Conservation (phyloP, 2,329 filamentous ascomycete genomes). For the Venturia pyrina region DNA sequence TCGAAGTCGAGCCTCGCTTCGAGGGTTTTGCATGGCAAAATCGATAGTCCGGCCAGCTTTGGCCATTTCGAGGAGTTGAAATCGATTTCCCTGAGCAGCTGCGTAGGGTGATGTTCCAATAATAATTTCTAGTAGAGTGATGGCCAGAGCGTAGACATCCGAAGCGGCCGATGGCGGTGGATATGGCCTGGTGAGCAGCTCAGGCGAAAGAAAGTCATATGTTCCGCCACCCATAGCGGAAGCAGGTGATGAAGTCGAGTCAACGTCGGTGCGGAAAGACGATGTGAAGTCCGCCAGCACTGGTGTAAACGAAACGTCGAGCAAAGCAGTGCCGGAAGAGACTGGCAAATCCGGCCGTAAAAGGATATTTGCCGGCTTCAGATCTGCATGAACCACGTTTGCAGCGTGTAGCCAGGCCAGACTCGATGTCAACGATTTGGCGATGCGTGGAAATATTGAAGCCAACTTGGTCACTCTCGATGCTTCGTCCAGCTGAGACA, state of each 20-base stretch:
- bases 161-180: slow-evolving; percentile 24
- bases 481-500: slow-evolving; percentile 21
- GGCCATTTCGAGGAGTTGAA: slow-evolving; percentile 33
- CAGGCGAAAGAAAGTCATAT: slow-evolving; percentile 36
- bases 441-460: slow-evolving; percentile 29
- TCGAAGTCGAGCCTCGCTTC: background rate
- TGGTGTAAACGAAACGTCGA: slow-evolving; percentile 15
- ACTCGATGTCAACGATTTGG: slow-evolving; percentile 28
- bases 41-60: slow-evolving; percentile 32
- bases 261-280: slow-evolving; percentile 18
- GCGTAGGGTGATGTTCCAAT: slow-evolving; percentile 33
- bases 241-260: slow-evolving; percentile 15
- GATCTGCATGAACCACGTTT: slow-evolving; percentile 34
- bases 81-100: slow-evolving; percentile 29
- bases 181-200: slow-evolving; percentile 20
- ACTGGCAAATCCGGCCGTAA: slow-evolving; percentile 17
- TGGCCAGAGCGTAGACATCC: slow-evolving; percentile 36
- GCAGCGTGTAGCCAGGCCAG: slow-evolving; percentile 32
- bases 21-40: slow-evolving; percentile 20
- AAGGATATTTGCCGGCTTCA: slow-evolving; percentile 39
- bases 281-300: slow-evolving; percentile 37
- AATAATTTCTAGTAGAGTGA: slow-evolving; percentile 34
- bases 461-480: slow-evolving; percentile 27
- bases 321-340: slow-evolving; percentile 7
- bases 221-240: slow-evolving; percentile 32